Evolutionary conservation across 108 stramenopile genomes (phyloP).

Genomic region (Schizochytrium sp.): DNA sequence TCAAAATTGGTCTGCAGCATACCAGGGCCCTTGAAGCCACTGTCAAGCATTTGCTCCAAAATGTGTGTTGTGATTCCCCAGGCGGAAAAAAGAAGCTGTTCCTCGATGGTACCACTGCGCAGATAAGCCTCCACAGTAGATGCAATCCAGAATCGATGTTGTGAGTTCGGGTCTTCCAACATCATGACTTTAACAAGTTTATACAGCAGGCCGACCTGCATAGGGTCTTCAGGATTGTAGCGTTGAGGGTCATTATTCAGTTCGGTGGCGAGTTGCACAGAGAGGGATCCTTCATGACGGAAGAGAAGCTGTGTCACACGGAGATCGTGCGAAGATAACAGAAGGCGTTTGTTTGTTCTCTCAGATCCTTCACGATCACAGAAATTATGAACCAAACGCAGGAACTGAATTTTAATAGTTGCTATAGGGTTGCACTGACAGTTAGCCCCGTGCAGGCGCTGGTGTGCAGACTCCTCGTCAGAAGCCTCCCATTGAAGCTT

Average conservation of each 20-base stretch:
- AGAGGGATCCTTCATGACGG: neutral
- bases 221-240: slow-evolving; percentile 31
- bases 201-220: slow-evolving; percentile 77
- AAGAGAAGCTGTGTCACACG: neutral
- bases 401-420: slow-evolving; percentile 86
- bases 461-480: slow-evolving; percentile 24
- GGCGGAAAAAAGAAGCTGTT: slow-evolving; percentile 78
- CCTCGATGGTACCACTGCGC: slow-evolving; percentile 80
- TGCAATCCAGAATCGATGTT: slow-evolving; percentile 89
- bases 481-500: slow-evolving; percentile 40
- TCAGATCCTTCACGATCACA: slow-evolving; percentile 79
- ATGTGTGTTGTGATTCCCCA: slow-evolving; percentile 80
- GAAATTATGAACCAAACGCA: slow-evolving; percentile 87
- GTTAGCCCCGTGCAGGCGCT: slow-evolving; percentile 66
- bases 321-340: neutral
- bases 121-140: slow-evolving; percentile 88
- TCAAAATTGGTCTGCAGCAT: slow-evolving; percentile 89
- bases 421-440: slow-evolving; percentile 90
- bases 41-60: slow-evolving; percentile 75
- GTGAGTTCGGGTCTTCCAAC: slow-evolving; percentile 81
- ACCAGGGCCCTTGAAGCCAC: slow-evolving; percentile 79
- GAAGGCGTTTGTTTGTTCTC: slow-evolving; percentile 11
- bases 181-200: slow-evolving; percentile 81
- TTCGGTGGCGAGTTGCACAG: slow-evolving; percentile 63
- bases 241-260: neutral